Conservation (phyloP, 1,139 yeast species). For the Meyerozyma smithsonii region DNA sequence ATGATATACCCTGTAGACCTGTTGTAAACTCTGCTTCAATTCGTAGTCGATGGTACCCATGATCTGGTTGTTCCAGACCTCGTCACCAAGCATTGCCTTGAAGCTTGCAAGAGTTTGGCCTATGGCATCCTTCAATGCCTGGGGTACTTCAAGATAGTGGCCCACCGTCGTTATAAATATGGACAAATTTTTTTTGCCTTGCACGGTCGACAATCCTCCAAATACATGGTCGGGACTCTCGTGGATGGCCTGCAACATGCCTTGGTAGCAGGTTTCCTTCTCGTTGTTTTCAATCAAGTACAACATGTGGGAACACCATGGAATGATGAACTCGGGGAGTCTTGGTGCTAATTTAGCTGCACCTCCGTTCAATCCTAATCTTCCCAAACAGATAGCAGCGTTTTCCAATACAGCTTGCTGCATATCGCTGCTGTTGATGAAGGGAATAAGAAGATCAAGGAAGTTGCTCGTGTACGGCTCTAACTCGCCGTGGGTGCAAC, state of each 20-base stretch:
- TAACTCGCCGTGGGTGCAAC: constrained; percentile 46
- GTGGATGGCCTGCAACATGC: constrained; percentile 65
- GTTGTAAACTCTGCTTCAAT: constrained; percentile 20
- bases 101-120: constrained; percentile 43
- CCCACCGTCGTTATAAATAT: constrained; percentile 63
- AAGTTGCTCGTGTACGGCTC: constrained; percentile 60
- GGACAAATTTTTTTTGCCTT: constrained; percentile 46
- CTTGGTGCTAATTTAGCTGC: constrained; percentile 52
- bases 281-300: constrained; percentile 71
- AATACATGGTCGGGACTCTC: constrained; percentile 62
- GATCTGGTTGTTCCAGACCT: constrained; percentile 29
- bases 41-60: constrained; percentile 30
- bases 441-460: constrained; percentile 58
- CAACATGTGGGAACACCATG: constrained; percentile 66
- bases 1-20: constrained; percentile 19
- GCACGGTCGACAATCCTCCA: constrained; percentile 42
- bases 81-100: constrained; percentile 45
- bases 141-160: constrained; percentile 50
- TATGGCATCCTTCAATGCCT: constrained; percentile 40
- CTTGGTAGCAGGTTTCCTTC: constrained; percentile 73
- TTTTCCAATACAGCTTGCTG: constrained; percentile 73
- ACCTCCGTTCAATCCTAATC: constrained; percentile 69
- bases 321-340: constrained; percentile 49
- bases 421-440: constrained; percentile 54
- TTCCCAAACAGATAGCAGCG: constrained; percentile 90